These are phyloP conservation scores for Ormosia semicastrata DNA, from an alignment of 306 rosid species.

Conservation along the genomic window DNA sequence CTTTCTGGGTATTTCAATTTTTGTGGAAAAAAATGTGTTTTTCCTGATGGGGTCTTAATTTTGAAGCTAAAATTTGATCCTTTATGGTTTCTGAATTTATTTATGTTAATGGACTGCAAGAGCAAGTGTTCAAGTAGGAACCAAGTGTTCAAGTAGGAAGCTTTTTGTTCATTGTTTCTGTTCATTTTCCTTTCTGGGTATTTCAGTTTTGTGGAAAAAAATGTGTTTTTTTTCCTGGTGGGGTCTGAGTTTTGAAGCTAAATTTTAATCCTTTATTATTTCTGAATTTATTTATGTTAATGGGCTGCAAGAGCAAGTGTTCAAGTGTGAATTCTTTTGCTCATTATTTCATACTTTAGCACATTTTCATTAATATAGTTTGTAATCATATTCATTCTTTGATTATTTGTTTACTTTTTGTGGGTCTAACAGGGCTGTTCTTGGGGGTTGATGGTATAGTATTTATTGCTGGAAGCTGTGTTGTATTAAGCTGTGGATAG, in stretches of 20 bases:
- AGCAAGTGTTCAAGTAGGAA: neutral
- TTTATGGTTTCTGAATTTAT: neutral
- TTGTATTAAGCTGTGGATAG: neutral
- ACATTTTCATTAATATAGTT: slow-evolving; percentile 3
- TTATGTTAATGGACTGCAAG: neutral
- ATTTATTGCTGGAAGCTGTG: neutral
- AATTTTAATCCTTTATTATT: neutral
- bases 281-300: neutral
- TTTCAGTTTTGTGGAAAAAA: neutral
- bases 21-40: neutral
- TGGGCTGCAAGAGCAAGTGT: neutral
- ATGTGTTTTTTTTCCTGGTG: neutral
- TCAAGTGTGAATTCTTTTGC: neutral
- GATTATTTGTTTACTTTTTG: neutral
- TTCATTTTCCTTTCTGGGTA: neutral
- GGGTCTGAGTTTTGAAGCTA: neutral
- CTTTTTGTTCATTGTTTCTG: neutral
- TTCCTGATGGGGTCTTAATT: neutral
- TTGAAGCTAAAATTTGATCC: neutral
- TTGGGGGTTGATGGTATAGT: neutral
- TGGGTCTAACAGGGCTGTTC: neutral
- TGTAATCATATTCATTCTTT: neutral
- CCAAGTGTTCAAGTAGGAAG: neutral
- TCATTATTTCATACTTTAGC: neutral
- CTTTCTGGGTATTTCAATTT: neutral